These are phyloP conservation scores for Pseudogymnoascus sp. DNA, from an alignment of 2,329 filamentous ascomycete genomes.

Conservation along the genomic window DNA sequence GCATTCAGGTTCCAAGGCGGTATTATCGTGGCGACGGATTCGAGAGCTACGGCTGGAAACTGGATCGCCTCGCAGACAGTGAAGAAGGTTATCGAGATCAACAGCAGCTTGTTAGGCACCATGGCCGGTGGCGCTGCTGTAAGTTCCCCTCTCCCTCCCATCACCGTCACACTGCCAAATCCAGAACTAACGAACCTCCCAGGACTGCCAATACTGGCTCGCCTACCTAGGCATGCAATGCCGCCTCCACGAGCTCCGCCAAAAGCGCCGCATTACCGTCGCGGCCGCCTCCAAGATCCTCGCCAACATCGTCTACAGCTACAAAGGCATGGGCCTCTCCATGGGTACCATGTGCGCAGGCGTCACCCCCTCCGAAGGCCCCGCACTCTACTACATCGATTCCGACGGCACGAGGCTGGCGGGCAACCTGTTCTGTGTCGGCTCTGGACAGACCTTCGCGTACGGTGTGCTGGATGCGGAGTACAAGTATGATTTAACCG, in stretches of 20 bases:
- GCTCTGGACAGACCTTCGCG: conserved; percentile 95
- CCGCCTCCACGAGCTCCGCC: conserved; percentile 95
- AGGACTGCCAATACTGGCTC: conserved; percentile 99
- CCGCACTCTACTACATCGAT: conserved; percentile 98
- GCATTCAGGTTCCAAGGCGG: conserved; percentile 97
- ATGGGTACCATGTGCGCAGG: conserved; percentile 99
- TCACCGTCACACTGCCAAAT: not conserved
- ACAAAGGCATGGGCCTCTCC: conserved; percentile 97
- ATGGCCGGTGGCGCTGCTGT: conserved; percentile 96
- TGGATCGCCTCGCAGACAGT: conserved; percentile 99
- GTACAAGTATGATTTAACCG: conserved; percentile 81
- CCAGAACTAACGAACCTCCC: not conserved
- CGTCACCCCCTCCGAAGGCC: conserved; percentile 89
- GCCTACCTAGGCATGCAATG: conserved; percentile 98
- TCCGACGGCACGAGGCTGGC: conserved; percentile 86
- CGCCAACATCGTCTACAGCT: conserved; percentile 93
- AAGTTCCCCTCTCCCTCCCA: conserved; percentile 27
- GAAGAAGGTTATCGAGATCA: conserved; percentile 99
- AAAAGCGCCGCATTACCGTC: conserved; percentile 97
- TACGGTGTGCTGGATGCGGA: conserved; percentile 96
- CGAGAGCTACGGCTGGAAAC: conserved; percentile 90
- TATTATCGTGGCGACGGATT: conserved; percentile 97
- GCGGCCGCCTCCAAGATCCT: conserved; percentile 97
- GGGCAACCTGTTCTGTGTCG: conserved; percentile 96
- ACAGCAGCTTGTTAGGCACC: conserved; percentile 84